Base-by-base conservation (phyloP, 306 rosid species). In the Lathyrus oleraceus region DNA sequence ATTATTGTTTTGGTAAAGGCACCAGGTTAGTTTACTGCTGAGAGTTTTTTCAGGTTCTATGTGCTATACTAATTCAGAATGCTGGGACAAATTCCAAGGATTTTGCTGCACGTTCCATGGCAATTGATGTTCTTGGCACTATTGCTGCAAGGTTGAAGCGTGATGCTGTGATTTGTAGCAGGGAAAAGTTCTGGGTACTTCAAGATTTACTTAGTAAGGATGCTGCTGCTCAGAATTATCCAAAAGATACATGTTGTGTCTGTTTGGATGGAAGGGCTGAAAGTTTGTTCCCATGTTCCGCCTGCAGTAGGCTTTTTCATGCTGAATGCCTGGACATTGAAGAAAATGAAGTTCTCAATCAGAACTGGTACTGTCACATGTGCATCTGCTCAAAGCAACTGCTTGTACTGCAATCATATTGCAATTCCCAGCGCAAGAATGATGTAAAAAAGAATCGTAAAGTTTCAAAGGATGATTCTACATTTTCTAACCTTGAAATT, bases 71-170 rank as follows among this genome's bases (percentile, higher is more conserved):
- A 74, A 91, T 95, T 19, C 95, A 89, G 74, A 95, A 95, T 86
- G 97, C 96, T 32, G 97, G 96, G 69, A 85, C 76, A 52, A 91
- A 89, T 72, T 91, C 97, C 65, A 95, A 95, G 85, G 99, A 95
- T 72, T 58, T 82, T 51, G 73, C 88, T 75, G 92, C 89, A 71
- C 99, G 96, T 57, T 75, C 88, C 39, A 69, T 95, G 96, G 97
- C 99, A 2, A 95, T 95, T 57, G 99, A 95, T 67, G 84, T 95
- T 91, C 96, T 95, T 23, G 99, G 99, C 73, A 91, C 92, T 35
- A 83, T 95, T 87, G 99, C 99, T 73, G 96, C 99, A 2, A 95
- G 99, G 86, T 86, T 95, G 89, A 95, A 95, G 91, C 97, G 91
- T 27, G 99, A 95, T 83, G 88, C 99, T 67, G 73, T 83, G 42